These are phyloP conservation scores for Sphaerulina vaccinii DNA, from an alignment of 2,329 filamentous ascomycete species.

Conservation along the genomic window DNA sequence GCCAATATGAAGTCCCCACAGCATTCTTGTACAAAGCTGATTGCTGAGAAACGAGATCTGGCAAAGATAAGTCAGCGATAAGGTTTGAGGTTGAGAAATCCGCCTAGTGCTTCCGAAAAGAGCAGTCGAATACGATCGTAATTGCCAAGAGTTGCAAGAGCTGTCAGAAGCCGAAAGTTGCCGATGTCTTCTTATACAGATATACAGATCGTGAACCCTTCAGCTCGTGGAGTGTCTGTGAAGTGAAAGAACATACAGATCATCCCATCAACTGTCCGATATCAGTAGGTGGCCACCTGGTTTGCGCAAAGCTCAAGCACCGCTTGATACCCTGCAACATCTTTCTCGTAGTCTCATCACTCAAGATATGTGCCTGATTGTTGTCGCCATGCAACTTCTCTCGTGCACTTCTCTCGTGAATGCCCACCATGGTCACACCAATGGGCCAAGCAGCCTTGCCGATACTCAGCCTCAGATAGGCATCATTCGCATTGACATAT, in stretches of 20 bases:
- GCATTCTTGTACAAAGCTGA: neutral
- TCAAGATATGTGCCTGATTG: slow-evolving; percentile 88
- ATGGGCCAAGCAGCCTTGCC: slow-evolving; percentile 80
- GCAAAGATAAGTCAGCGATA: neutral
- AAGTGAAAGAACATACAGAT: no score
- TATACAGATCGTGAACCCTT: neutral
- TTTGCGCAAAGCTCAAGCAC: slow-evolving; percentile 93
- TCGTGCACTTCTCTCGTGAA: slow-evolving; percentile 91
- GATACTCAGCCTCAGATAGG: slow-evolving; percentile 88
- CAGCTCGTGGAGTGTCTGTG: neutral
- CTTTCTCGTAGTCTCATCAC: slow-evolving; percentile 92
- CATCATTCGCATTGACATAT: slow-evolving; percentile 96
- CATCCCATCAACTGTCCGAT: slow-evolving; percentile 91
- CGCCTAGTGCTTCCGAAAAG: neutral
- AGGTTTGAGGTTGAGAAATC: neutral
- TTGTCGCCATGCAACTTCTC: slow-evolving; percentile 77
- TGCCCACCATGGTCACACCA: slow-evolving; percentile 99
- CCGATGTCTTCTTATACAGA: neutral
- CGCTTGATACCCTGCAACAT: slow-evolving; percentile 97
- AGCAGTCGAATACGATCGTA: slow-evolving; percentile 9
- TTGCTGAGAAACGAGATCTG: neutral
- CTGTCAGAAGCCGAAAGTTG: neutral
- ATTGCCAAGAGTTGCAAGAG: neutral
- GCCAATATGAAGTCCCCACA: no score
- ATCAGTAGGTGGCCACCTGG: slow-evolving; percentile 92